Evolutionary conservation across 2,329 filamentous ascomycete species (phyloP), one percentile per base, ranked within the genome.

Genomic region (Xylariaceae sp.): DNA sequence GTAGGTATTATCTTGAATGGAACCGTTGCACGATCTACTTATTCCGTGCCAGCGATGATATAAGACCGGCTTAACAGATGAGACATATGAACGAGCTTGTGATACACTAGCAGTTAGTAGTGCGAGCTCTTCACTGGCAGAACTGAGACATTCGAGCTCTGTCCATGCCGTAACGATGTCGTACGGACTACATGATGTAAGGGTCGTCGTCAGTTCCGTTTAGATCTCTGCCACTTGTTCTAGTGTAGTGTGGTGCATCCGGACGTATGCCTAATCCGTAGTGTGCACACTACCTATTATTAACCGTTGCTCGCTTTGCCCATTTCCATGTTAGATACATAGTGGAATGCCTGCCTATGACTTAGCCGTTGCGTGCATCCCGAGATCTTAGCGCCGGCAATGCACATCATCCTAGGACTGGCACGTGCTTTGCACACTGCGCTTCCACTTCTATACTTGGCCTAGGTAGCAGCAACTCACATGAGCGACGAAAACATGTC

Each of bases 301-400:
- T 45, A 45, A 45, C 10, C 17, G 17, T 18, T 18, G 42, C 42
- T 45, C 42, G 42, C 42, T n/a, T 45, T 45, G n/a, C 42, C 42
- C 23, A 51, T 4, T 9, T 49, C 15, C 44, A 47, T 47, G 15
- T 17, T 47, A 42, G 37, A 47, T 47, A 45, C 8, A 6, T 57
- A 58, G 51, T 42, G 58, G 51, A 51, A 47, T 49, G 10, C 37
- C 6, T 18, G 23, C 30, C 17, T 47, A 57, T 11, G 30, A 42
- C 8, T 10, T 30, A 62, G 58, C 53, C 52, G 52, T 52, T 47
- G 44, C 50, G 51, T 45, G 54, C 47, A 56, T 61, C 51, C 51
- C 56, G 56, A 63, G 61, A 63, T 63, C 59, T 61, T 63, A 63
- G 61, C 61, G 59, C 59, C 61, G 61, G 61, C 35, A 63, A 63